Evolutionary conservation across 225 moss, liverwort and hornwort genomes (phyloP).

Genomic region (Takakia lepidozioides): DNA sequence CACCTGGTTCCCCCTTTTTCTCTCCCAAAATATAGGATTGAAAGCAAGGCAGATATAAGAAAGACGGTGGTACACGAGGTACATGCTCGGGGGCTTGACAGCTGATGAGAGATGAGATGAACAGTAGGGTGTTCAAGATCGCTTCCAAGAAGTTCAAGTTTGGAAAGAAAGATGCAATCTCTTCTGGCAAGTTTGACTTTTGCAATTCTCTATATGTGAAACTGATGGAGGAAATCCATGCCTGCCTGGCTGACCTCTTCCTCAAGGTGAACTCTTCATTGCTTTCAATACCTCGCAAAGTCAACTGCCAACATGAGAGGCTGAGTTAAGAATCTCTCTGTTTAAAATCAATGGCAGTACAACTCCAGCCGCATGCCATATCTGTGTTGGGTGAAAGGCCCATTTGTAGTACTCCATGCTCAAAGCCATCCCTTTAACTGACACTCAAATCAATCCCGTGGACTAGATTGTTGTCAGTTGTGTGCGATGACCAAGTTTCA

Average conservation of each 20-base stretch:
- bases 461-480: too few species aligned
- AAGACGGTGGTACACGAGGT: constrained; percentile 62
- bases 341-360: too few species aligned
- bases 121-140: constrained; percentile 57
- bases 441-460: too few species aligned
- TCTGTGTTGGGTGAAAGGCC: too few species aligned
- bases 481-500: too few species aligned
- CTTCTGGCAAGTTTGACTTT: constrained; percentile 83
- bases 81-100: constrained; percentile 70
- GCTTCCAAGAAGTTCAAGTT: constrained; percentile 58
- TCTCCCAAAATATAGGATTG: constrained; percentile 28
- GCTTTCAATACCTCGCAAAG: too few species aligned
- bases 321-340: too few species aligned
- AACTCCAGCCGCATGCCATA: too few species aligned
- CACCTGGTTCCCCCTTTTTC: not conserved
- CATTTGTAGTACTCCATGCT: too few species aligned
- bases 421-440: too few species aligned
- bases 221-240: constrained; percentile 61
- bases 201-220: constrained; percentile 75
- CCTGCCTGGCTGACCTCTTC: constrained; percentile 55
- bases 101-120: constrained; percentile 90
- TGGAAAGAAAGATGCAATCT: constrained; percentile 39
- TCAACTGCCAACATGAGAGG: too few species aligned
- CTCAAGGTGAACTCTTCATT: constrained; percentile 67
- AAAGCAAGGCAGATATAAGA: constrained; percentile 59